Evolutionary conservation across 2,329 filamentous ascomycete genomes (phyloP), one percentile per base, ranked within the genome.

Genomic region (Botrytis squamosa): DNA sequence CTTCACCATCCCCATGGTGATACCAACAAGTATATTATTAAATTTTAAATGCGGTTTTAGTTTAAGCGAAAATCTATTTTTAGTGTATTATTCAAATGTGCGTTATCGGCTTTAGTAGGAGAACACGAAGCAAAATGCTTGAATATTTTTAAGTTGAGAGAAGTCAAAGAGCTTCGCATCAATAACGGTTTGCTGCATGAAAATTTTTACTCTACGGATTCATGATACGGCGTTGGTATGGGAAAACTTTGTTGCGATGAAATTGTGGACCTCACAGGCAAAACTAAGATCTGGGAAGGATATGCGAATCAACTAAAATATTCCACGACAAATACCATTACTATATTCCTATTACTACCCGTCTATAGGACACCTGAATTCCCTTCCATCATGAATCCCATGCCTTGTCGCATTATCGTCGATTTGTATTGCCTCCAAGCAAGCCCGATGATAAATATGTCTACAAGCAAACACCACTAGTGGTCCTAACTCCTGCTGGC

Each of bases 361-460:
- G 83, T 85, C 76, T 82, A 83, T 77, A 40, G 80, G 77, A 74
- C 80, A 80, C 81, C 78, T 75, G 72, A 80, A 81, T 73, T 80
- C 80, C 79, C 80, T 77, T 81, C 84, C 79, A 84, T 83, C 68
- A 79, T 90, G 88, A 79, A 90, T 86, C 77, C 83, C 84, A 80
- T 59, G 38, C 22, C 29, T 59, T 8, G 88, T 89, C 84, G 63
- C 71, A 81, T 85, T 84, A 75, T 87, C 85, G 49, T 85, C 86
- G 77, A 89, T 88, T 77, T 89, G 88, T 77, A 91, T 81, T 74
- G 88, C 86, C 80, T 95, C 92, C 57, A 93, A 83, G 80, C 91
- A 94, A 40, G 84, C 85, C 80, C 90, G 86, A 83, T 93, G 91
- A 78, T 91, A 92, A 29, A 92, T 88, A 81, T 93, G 91, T 72